These are phyloP conservation scores for Nannochloropsis oceanica DNA, from an alignment of 108 stramenopile genomes.

Conservation along the genomic window DNA sequence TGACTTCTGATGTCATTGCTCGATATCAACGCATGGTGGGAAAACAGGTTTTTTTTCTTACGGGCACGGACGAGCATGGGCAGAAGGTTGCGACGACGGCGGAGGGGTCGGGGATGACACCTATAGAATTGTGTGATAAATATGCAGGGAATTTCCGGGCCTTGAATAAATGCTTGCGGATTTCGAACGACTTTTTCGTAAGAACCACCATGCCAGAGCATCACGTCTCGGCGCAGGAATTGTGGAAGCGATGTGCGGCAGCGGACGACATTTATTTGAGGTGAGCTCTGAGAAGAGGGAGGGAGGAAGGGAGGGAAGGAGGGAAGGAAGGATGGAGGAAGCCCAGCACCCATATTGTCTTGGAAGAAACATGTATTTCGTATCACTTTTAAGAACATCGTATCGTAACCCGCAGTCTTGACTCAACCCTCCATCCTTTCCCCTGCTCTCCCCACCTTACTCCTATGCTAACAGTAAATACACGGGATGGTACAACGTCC, in stretches of 20 bases:
- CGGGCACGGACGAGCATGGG: constrained; percentile 96
- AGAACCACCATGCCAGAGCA: constrained; percentile 81
- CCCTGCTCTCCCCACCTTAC: not conserved
- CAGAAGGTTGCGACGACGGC: constrained; percentile 95
- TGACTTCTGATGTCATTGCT: constrained; percentile 75
- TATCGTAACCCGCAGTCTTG: not conserved
- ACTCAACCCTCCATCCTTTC: not conserved
- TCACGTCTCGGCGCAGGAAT: constrained; percentile 58
- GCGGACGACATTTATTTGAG: constrained; percentile 77
- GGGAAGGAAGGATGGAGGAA: no score
- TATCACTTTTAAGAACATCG: no score
- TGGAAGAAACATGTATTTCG: no score
- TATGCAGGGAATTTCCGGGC: constrained; percentile 52
- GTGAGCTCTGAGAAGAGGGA: not conserved
- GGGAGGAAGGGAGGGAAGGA: no score
- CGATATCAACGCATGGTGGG: constrained; percentile 57
- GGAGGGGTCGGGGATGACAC: constrained; percentile 51
- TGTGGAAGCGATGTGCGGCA: constrained; percentile 70
- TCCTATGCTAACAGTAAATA: not conserved
- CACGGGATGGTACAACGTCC: constrained; percentile 91
- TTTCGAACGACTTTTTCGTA: constrained; percentile 86
- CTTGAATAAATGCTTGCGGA: constrained; percentile 66
- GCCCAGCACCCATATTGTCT: no score
- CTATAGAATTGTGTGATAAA: constrained; percentile 80
- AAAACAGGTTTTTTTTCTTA: constrained; percentile 61